Evolutionary conservation across 345 rosid genomes (phyloP), one percentile per base, ranked within the genome.

Genomic region (Reutealis trisperma): DNA sequence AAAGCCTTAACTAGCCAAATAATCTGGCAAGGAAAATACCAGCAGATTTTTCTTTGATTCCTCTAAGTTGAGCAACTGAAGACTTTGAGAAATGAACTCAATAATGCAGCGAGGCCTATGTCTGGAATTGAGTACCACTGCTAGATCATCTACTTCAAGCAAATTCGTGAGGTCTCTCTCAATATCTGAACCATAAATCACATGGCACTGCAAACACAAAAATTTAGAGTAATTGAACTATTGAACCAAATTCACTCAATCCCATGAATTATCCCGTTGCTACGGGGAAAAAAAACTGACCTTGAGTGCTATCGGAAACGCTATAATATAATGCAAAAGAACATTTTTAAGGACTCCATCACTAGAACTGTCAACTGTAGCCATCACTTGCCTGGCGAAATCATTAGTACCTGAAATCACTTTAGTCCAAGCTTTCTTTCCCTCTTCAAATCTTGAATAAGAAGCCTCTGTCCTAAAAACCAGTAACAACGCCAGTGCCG

Each of bases 401-500:
- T 93, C 99, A 87, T 89, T 85, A 5, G 90, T 79, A 71, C 89
- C 91, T 1, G 89, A 85, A 25, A 95, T 77, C 41, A 95, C 83
- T 88, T 90, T 89, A 74, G 87, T 92, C 99, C 97, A 95, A 21
- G 96, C 92, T 70, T 88, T 89, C 68, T 86, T 88, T 55, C 99
- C 99, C 77, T 90, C 89, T 79, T 87, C 96, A 67, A 79, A 93
- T 86, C 99, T 87, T 5, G 99, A 93, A 83, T 93, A 95, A 16
- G 99, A 93, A 27, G 99, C 98, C 87, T 95, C 99, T 0, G 96
- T 95, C 74, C 99, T 83, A 59, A 95, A 95, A 55, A 93, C 99
- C 52, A 95, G 75, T 81, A 95, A 89, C 84, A 95, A 83, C 52
- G 99, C 99, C 84, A 95, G 75, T 51, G 98, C 98, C 8, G 99